Base-by-base conservation (phyloP, 2,329 filamentous ascomycete genomes). In the Aspergillus floridensis region DNA sequence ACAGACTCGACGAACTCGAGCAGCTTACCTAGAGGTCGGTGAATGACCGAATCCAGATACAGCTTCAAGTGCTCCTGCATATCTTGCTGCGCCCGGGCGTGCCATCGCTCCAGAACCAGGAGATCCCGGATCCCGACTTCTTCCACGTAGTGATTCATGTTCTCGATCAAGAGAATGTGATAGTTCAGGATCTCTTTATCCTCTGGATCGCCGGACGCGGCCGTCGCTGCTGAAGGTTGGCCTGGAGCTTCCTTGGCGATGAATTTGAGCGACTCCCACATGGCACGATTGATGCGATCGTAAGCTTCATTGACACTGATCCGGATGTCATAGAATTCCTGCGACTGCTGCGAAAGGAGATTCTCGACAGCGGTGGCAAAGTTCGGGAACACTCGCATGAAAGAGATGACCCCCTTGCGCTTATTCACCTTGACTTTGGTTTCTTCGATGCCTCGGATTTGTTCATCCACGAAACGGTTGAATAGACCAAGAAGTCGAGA, bases 341-440 rank as follows among this genome's bases (percentile, higher is more conserved):
- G 82, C 21, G 68, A 67, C 1, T 70, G 66, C 19, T 82, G 81
- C 0, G 83, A 78, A 50, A 96, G 83, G 86, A 96, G 93, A 70
- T 88, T 92, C 76, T 97, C 93, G 1, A 97, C 85, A 0, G 90
- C 87, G 1, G 85, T 77, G n/a, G 88, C 88, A 77, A 97, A 97
- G 60, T 88, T 81, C 0, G 93, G 95, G 80, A 98, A 98, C 46
- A 93, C 89, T 64, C 91, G 90, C 80, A 98, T 93, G 75, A 98
- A 98, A 16, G 88, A 88, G 68, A 98, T 97, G 58, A 99, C 91
- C 11, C 95, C 93, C 79, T 96, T 97, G 66, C 95, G 89, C 81
- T 98, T 98, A 81, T 96, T 97, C 77, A 97, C 92, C 81, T 97
- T 97, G 74, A 99, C 93, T 77, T 98, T 98, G 44, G 93, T 98